Evolutionary conservation across 768 basidiomycete genomes (phyloP), one percentile per base, ranked within the genome.

Genomic region (Phlebiopsis flavidoalba): DNA sequence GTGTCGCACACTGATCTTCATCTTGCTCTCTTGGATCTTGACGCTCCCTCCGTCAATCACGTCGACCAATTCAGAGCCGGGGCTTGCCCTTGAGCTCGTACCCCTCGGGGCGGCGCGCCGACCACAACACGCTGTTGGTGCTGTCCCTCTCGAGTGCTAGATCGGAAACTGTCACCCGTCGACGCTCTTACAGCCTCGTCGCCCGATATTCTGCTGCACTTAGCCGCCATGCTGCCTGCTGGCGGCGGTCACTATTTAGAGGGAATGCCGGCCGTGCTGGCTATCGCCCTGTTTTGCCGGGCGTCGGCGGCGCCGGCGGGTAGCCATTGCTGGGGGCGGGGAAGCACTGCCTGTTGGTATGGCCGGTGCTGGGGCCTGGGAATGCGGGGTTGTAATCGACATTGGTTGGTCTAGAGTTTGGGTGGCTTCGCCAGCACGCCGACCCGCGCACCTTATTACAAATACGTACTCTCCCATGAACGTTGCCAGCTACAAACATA

Each of bases 91-190:
- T 71, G 59, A 73, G 40, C 61, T 67, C 61, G 59, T 66, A 66
- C 21, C 68, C 69, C 1, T 68, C 70, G 58, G 69, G 69, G 47
- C 73, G 63, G 26, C 65, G 63, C 26, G 70, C 36, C 48, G 67
- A 66, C n/a, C n/a, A n/a, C 35, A 74, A 66, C 52, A 74, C 53
- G 54, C 67, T 70, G 67, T 73, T 73, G n/a, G n/a, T n/a, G 63
- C 65, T 70, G 65, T 74, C 72, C 0, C 73, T n/a, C n/a, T n/a
- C n/a, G n/a, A 65, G 63, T 74, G 68, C 57, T 69, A 66, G 60
- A 74, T 70, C 17, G 60, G 61, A 59, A 63, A 74, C 43, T 66
- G 63, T 12, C 65, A 60, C 53, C 72, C 71, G 49, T 71, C 70
- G 63, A 65, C 61, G 33, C 57, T 46, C n/a, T n/a, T n/a, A n/a